Percentiles rank a stretch among this genome's conserved stretches.
phyloP scores from a whole-genome alignment of 305 asterid genomes.

The Fraxinus dipetala region DNA sequence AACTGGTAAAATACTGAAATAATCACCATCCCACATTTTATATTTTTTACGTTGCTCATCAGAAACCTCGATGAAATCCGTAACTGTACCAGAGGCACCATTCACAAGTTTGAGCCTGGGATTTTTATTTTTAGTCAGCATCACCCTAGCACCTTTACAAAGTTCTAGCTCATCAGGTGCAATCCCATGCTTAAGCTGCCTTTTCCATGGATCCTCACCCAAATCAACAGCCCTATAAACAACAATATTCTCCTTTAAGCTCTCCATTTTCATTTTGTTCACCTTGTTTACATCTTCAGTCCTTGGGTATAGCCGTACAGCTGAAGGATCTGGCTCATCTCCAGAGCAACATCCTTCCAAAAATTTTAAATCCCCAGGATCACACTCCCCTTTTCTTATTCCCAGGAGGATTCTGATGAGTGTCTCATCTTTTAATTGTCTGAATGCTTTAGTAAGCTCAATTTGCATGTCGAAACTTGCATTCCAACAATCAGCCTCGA shows the following conservation, averaged over 20 bases:
- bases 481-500: slow-evolving; percentile 75
- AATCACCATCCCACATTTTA: slow-evolving; percentile 34
- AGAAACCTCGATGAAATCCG: slow-evolving; percentile 27
- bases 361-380: slow-evolving; percentile 46
- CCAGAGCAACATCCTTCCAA: slow-evolving; percentile 49
- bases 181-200: slow-evolving; percentile 62
- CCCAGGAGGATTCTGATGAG: slow-evolving; percentile 59
- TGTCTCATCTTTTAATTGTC: slow-evolving; percentile 55
- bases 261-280: slow-evolving; percentile 43
- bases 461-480: slow-evolving; percentile 54
- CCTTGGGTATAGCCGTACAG: slow-evolving; percentile 64
- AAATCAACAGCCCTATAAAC: slow-evolving; percentile 53
- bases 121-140: slow-evolving; percentile 55
- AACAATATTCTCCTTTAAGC: slow-evolving; percentile 35
- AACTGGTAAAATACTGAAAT: slow-evolving; percentile 53
- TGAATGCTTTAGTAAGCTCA: slow-evolving; percentile 54
- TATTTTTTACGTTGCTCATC: slow-evolving; percentile 20
- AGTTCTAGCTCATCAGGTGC: slow-evolving; percentile 59
- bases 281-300: slow-evolving; percentile 56
- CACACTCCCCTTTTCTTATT: slow-evolving; percentile 54
- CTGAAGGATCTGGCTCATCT: slow-evolving; percentile 56
- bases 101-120: slow-evolving; percentile 54
- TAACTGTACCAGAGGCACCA: slow-evolving; percentile 71
- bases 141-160: slow-evolving; percentile 69
- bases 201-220: slow-evolving; percentile 44